A percentile compares a stretch with the other conserved stretches of the same genome.
phyloP scores from a whole-genome alignment of 345 rosid genomes.

The Chamaenerion angustifolium region DNA sequence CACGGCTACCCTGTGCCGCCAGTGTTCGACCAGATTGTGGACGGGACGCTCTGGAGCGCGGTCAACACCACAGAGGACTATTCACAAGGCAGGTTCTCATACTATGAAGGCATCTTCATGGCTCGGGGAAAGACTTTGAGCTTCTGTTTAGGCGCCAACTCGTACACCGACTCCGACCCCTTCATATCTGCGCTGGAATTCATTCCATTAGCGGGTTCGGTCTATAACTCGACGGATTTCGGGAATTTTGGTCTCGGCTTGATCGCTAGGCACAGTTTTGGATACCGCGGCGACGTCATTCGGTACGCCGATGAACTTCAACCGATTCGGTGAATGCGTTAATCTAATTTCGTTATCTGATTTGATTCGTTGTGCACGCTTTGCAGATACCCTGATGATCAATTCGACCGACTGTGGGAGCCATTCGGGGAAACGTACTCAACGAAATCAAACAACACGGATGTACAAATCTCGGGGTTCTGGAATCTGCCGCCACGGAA shows the following conservation, averaged over 20 bases:
- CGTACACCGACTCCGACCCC: conserved; percentile 64
- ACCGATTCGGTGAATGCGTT: not conserved
- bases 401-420: conserved; percentile 69
- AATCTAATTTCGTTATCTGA: not conserved
- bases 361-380: not conserved
- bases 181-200: conserved; percentile 84
- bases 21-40: conserved; percentile 83
- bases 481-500: conserved; percentile 83
- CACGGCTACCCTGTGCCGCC: conserved; percentile 52
- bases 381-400: conserved; percentile 71
- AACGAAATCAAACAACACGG: conserved; percentile 28
- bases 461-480: conserved; percentile 50
- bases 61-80: conserved; percentile 72
- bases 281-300: conserved; percentile 36
- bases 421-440: conserved; percentile 22
- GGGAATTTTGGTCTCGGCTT: conserved; percentile 28
- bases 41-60: conserved; percentile 67
- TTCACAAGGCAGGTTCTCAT: conserved; percentile 30
- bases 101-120: conserved; percentile 68
- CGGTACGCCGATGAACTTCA: conserved; percentile 20
- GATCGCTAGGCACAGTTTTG: conserved; percentile 71
- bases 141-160: conserved; percentile 53
- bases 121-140: conserved; percentile 67
- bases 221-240: conserved; percentile 69
- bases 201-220: conserved; percentile 35